These are phyloP conservation scores for Hepatocystis sp. DNA, from an alignment of 169 alveolate genomes.

Conservation along the genomic window DNA sequence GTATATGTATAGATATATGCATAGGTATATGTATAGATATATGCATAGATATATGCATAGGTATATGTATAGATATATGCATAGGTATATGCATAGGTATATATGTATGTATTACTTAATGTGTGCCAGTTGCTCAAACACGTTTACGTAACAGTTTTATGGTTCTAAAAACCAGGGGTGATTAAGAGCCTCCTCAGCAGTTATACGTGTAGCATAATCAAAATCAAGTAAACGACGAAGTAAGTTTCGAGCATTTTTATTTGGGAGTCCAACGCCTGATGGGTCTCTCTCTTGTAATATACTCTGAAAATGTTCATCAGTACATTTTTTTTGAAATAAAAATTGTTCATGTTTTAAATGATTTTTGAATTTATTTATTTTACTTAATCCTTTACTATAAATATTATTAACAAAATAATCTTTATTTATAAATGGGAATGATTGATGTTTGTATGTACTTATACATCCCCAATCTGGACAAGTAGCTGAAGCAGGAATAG, in stretches of 20 bases:
- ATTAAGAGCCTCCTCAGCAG: constrained; percentile 86
- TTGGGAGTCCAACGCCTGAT: constrained; percentile 63
- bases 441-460: neutral
- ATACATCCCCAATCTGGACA: constrained; percentile 41
- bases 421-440: neutral
- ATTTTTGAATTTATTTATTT: too few relatives aligned
- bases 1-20: too few relatives aligned
- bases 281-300: constrained; percentile 60
- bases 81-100: too few relatives aligned
- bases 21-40: too few relatives aligned
- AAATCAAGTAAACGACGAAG: constrained; percentile 80
- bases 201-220: constrained; percentile 84
- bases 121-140: too few relatives aligned
- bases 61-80: too few relatives aligned
- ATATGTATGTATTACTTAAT: too few relatives aligned
- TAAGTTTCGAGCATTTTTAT: constrained; percentile 83
- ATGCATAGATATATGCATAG: too few relatives aligned
- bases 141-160: too few relatives aligned
- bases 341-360: neutral
- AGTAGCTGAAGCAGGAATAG: constrained; percentile 31
- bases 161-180: constrained; percentile 83
- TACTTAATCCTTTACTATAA: too few relatives aligned
- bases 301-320: constrained; percentile 48
- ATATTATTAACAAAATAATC: too few relatives aligned
- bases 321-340: constrained; percentile 3